phyloP scores from a whole-genome alignment of 2,329 filamentous ascomycete species.

The Xylaria sp. region DNA sequence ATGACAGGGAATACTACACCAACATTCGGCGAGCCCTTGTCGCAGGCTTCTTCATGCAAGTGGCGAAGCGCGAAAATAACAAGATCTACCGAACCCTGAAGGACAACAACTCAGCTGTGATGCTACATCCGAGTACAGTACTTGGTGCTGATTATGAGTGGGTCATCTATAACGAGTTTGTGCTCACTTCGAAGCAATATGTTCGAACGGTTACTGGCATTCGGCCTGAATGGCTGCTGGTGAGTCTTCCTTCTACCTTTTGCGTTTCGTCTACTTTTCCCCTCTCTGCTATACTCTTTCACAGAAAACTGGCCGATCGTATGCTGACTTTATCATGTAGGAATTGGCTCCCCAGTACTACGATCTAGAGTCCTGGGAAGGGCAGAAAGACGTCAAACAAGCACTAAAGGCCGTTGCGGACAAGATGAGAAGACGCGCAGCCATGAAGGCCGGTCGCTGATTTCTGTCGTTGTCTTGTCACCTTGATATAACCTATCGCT shows the following conservation, averaged over 20 bases:
- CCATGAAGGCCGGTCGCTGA: constrained; percentile 55
- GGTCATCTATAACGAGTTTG: constrained; percentile 98
- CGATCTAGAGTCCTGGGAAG: constrained; percentile 77
- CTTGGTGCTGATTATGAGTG: constrained; percentile 89
- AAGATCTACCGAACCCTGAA: constrained; percentile 97
- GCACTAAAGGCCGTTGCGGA: constrained; percentile 63
- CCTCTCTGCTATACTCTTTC: background rate
- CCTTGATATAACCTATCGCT: background rate
- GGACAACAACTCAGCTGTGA: constrained; percentile 91
- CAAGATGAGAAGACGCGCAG: constrained; percentile 65
- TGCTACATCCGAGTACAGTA: constrained; percentile 92
- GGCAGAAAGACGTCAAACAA: constrained; percentile 83
- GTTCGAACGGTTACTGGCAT: constrained; percentile 92
- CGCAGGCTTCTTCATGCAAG: constrained; percentile 99
- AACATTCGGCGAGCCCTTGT: constrained; percentile 94
- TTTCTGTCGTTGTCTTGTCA: background rate
- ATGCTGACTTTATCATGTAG: constrained; percentile 52
- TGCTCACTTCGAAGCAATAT: constrained; percentile 97
- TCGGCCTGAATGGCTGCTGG: constrained; percentile 91
- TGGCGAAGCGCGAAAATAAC: constrained; percentile 88
- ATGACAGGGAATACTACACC: constrained; percentile 96
- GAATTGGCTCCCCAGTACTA: constrained; percentile 96
- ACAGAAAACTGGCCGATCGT: background rate
- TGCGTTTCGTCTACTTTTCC: background rate
- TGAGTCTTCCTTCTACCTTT: constrained; percentile 50